Evolutionary conservation across 2,329 filamentous ascomycete genomes (phyloP).

Genomic region (Hypoxylon sp.): DNA sequence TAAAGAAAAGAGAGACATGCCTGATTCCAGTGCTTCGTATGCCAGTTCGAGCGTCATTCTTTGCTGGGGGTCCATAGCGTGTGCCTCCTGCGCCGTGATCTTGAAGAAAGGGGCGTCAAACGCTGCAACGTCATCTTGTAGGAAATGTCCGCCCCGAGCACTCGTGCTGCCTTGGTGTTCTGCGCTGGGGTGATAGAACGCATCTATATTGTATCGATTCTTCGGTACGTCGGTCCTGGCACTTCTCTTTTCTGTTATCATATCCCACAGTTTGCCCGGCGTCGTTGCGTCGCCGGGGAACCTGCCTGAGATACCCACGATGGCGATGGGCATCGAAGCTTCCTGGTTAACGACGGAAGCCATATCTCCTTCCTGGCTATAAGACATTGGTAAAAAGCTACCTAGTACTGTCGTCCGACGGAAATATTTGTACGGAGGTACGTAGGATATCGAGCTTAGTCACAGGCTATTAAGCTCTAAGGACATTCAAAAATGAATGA

Average conservation of each 20-base stretch:
- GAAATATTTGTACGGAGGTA: too few species aligned
- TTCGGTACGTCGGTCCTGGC: constrained; percentile 46
- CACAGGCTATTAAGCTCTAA: background rate
- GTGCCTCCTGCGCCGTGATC: constrained; percentile 47
- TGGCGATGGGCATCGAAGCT: constrained; percentile 46
- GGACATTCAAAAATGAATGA: background rate
- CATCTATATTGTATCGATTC: constrained; percentile 47
- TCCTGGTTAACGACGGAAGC: constrained; percentile 30
- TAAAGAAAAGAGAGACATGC: constrained; percentile 30
- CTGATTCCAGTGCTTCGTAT: constrained; percentile 49
- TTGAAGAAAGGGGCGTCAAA: constrained; percentile 50
- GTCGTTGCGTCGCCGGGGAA: constrained; percentile 48
- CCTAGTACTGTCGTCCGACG: background rate
- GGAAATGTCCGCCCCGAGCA: constrained; percentile 47
- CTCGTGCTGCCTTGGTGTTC: constrained; percentile 47
- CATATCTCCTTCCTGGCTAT: constrained; percentile 21
- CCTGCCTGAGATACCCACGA: constrained; percentile 47
- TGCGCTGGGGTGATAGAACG: constrained; percentile 46
- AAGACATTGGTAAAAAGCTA: constrained; percentile 4
- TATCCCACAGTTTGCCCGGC: constrained; percentile 46
- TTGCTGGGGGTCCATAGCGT: constrained; percentile 52
- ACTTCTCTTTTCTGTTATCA: constrained; percentile 46
- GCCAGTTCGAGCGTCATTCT: constrained; percentile 50
- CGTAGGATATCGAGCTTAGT: background rate
- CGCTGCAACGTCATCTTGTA: constrained; percentile 44